Base-by-base conservation (phyloP, 495 filamentous ascomycete genomes). In the Penicillium angulare region DNA sequence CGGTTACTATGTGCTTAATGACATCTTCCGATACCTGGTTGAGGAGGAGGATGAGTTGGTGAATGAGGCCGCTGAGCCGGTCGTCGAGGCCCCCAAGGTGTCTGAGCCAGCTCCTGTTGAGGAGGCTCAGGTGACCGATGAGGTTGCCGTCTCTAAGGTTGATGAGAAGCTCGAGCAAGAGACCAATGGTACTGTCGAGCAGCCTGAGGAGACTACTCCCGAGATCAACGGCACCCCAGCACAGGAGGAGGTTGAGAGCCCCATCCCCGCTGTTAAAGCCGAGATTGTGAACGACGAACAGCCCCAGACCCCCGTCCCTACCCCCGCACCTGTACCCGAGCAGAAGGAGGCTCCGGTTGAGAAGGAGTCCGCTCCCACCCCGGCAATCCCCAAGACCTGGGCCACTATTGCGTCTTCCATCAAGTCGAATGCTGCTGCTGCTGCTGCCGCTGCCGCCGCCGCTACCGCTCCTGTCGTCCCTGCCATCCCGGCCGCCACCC, bases 1-100 rank as follows among this genome's bases (percentile, higher is more conserved):
- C 36, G 93, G 93, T 43, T 98, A 97, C 75, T 98, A 95, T 58
- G 93, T 98, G 3, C 81, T 97, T 51, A 98, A 98, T 65, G 93
- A 98, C 53, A 96, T 98, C 66, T 90, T 98, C 74, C 80, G 93
- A 36, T 97, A 91, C 71, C 81, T 98, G 50, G 80, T 84, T 22
- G 86, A 90, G 34, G 86, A 88, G 48, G 83, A 86, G 29, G 92
- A 95, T 49, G 89, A 93, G 51, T 56, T 47, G n/a, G 77, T 78
- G 47, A 83, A 86, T 46, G 78, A 85, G 47, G 73, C 76, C 36
- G 77, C 73, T 46, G 73, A 79, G 49, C 58, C 66, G 13, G 55
- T 65, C 29, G 52, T 59, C 18, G 72, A 78, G 40, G 58, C 69
- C 46, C 71, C 62, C 18, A 39, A 51, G 46, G 43, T 34, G 18